These are phyloP conservation scores for Kodamaea jinghongensis DNA, from an alignment of 805 yeast genomes.

Conservation along the genomic window DNA sequence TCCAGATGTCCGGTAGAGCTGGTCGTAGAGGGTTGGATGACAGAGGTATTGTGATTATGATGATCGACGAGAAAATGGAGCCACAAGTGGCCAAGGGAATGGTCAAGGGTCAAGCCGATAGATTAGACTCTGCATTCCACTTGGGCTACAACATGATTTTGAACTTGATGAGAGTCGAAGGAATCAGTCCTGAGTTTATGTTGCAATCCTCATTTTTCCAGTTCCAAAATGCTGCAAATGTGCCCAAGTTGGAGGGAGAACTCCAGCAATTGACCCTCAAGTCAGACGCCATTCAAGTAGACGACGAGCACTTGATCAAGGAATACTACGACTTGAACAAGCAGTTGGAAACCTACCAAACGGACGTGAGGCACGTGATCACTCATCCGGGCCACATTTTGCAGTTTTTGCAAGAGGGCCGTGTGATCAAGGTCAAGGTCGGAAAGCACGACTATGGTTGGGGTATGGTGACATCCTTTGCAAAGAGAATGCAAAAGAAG, in stretches of 20 bases:
- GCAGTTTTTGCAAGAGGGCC: constrained; percentile 84
- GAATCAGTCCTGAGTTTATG: constrained; percentile 97
- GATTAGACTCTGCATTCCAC: constrained; percentile 96
- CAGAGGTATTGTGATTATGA: constrained; percentile 98
- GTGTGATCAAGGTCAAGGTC: constrained; percentile 69
- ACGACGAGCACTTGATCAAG: constrained; percentile 65
- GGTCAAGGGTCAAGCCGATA: constrained; percentile 99
- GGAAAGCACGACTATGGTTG: constrained; percentile 79
- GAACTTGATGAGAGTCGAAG: constrained; percentile 95
- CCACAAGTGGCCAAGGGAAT: constrained; percentile 98
- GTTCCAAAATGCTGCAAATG: constrained; percentile 88
- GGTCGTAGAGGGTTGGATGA: constrained; percentile 99
- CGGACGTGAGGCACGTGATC: constrained; percentile 75
- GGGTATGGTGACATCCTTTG: constrained; percentile 82
- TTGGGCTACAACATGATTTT: constrained; percentile 96
- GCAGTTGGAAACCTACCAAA: constrained; percentile 66
- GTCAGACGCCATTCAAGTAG: constrained; percentile 47
- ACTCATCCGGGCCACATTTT: constrained; percentile 89
- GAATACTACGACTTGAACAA: constrained; percentile 81
- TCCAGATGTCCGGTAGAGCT: constrained; percentile 99
- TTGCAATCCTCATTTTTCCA: constrained; percentile 91
- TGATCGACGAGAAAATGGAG: constrained; percentile 99
- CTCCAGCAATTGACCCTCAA: constrained; percentile 52
- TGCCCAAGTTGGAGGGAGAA: constrained; percentile 77
- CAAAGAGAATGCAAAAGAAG: constrained; percentile 66